These are phyloP conservation scores for Linum trigynum DNA, from an alignment of 345 rosid species.

Conservation along the genomic window DNA sequence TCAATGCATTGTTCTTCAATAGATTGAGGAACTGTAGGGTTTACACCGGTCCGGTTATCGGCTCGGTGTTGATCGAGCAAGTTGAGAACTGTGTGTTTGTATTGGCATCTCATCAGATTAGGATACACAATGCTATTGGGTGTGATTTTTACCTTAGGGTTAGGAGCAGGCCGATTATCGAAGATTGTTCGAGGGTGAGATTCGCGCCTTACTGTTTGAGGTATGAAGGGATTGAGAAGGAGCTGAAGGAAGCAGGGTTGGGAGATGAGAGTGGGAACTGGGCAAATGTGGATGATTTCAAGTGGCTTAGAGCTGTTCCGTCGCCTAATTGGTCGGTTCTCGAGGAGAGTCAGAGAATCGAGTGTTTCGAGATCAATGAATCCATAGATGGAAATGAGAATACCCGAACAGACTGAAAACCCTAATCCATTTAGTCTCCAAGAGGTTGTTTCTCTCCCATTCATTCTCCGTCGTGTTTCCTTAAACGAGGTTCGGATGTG, in stretches of 20 bases:
- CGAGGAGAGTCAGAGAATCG: constrained; percentile 48
- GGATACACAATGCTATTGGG: constrained; percentile 52
- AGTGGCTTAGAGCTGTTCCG: constrained; percentile 79
- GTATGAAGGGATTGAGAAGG: constrained; percentile 59
- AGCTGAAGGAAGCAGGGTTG: constrained; percentile 48
- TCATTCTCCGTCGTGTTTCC: too few relatives aligned
- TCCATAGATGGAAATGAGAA: neutral
- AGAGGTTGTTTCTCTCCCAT: too few relatives aligned
- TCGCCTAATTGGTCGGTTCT: constrained; percentile 76
- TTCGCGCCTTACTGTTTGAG: constrained; percentile 70
- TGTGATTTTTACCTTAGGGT: constrained; percentile 72
- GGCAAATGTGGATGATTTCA: constrained; percentile 78
- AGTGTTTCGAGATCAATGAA: constrained; percentile 20
- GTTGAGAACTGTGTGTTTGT: constrained; percentile 57
- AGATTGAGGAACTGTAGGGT: constrained; percentile 44
- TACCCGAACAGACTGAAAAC: too few relatives aligned
- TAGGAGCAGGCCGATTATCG: constrained; percentile 78
- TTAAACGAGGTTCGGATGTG: too few relatives aligned
- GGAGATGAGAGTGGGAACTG: constrained; percentile 56
- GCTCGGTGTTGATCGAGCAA: constrained; percentile 72
- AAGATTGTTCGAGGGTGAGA: constrained; percentile 53
- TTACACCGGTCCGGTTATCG: constrained; percentile 58
- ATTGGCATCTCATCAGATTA: constrained; percentile 77
- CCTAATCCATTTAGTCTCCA: too few relatives aligned
- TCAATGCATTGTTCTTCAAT: constrained; percentile 51